phyloP scores from a whole-genome alignment of 2,329 filamentous ascomycete species.

The Nemania sp. region DNA sequence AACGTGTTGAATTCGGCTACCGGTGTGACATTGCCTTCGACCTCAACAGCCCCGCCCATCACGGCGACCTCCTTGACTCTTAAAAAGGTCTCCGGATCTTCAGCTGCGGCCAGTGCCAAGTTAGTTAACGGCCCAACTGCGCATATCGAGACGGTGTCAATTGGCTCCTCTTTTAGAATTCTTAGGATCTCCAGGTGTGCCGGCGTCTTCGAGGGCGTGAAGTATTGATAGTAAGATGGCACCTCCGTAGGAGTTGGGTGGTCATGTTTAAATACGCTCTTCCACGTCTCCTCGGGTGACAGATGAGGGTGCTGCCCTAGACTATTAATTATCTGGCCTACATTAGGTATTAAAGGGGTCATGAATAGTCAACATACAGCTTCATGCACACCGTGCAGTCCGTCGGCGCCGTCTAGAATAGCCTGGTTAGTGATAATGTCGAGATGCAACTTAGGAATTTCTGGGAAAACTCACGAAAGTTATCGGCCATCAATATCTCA shows the following conservation, averaged over 20 bases:
- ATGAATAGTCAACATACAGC: constrained; percentile 53
- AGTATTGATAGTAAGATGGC: constrained; percentile 68
- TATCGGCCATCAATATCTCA: constrained; percentile 81
- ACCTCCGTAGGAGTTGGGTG: constrained; percentile 51
- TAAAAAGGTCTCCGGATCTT: constrained; percentile 90
- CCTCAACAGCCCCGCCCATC: constrained; percentile 89
- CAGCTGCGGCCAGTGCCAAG: constrained; percentile 85
- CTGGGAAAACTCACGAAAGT: constrained; percentile 76
- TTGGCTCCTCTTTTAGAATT: constrained; percentile 82
- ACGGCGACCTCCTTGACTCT: constrained; percentile 90
- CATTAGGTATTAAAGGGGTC: neutral
- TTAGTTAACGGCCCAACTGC: constrained; percentile 95
- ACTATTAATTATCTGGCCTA: constrained; percentile 22
- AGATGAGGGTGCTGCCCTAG: constrained; percentile 74
- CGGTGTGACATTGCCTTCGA: constrained; percentile 85
- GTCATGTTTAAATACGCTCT: constrained; percentile 70
- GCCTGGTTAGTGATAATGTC: constrained; percentile 27
- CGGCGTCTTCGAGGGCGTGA: constrained; percentile 78
- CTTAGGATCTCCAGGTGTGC: constrained; percentile 92
- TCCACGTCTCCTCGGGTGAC: constrained; percentile 79
- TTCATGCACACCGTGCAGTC: constrained; percentile 79
- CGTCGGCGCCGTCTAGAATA: constrained; percentile 76
- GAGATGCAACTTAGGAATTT: neutral
- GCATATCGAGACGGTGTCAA: constrained; percentile 88
- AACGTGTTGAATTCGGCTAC: constrained; percentile 96